Percentiles rank a stretch among this genome's conserved stretches.
These are phyloP conservation scores for Conticribra guillardii DNA, from an alignment of 108 stramenopile species.

Conservation along the genomic window DNA sequence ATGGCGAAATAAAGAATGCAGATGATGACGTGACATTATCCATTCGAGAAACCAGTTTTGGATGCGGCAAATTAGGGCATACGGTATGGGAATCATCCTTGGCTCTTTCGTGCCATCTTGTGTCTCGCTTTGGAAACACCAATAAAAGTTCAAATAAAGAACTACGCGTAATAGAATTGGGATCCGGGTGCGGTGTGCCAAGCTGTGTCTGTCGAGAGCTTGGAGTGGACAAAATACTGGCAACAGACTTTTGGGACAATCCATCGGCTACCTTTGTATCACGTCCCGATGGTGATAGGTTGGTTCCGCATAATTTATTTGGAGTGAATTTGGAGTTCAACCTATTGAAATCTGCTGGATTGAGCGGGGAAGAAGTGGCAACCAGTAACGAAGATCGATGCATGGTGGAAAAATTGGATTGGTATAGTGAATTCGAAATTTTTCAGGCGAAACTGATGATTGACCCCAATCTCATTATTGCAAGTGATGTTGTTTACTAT, in stretches of 20 bases:
- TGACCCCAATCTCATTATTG: constrained; percentile 17
- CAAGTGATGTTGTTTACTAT: constrained; percentile 18
- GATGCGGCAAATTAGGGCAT: constrained; percentile 21
- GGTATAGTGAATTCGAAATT: constrained; percentile 4
- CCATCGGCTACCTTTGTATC: not conserved
- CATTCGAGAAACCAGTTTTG: constrained; percentile 17
- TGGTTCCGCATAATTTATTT: constrained; percentile 20
- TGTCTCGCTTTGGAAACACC: not conserved
- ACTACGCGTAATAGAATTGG: constrained; percentile 17
- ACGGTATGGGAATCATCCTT: constrained; percentile 15
- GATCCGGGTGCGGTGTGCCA: constrained; percentile 10
- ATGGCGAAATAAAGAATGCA: not conserved
- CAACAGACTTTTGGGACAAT: constrained; percentile 29
- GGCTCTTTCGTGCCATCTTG: constrained; percentile 18
- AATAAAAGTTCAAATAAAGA: not conserved
- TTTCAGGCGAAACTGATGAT: constrained; percentile 4
- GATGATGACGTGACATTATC: constrained; percentile 15
- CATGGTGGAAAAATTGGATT: constrained; percentile 6
- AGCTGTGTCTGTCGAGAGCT: constrained; percentile 28
- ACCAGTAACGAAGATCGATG: not conserved
- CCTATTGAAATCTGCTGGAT: constrained; percentile 10
- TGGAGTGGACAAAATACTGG: constrained; percentile 6
- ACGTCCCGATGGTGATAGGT: constrained; percentile 9
- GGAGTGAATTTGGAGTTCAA: constrained; percentile 27
- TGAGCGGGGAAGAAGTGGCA: not conserved